Percentiles rank a stretch among this genome's conserved stretches.
phyloP scores from a whole-genome alignment of 2,329 filamentous ascomycete species.

The Aureobasidium sp. region DNA sequence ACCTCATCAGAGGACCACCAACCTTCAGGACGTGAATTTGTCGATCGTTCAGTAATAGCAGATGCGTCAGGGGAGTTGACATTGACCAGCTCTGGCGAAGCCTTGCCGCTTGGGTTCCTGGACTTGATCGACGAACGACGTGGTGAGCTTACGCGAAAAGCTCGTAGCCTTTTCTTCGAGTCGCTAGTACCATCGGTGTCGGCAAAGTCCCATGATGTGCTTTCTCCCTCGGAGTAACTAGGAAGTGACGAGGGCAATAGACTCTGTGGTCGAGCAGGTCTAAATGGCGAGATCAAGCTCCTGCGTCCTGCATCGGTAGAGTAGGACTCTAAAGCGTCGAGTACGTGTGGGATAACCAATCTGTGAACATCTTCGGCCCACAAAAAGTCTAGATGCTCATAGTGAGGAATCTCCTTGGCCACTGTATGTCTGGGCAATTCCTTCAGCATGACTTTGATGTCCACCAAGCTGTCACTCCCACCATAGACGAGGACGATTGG shows the following conservation, averaged over 20 bases:
- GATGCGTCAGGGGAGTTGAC: constrained; percentile 7
- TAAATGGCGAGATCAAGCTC: constrained; percentile 5
- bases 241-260: constrained; percentile 12
- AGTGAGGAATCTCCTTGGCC: constrained; percentile 80
- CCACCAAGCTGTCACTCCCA: constrained; percentile 85
- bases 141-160: neutral
- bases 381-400: constrained; percentile 93
- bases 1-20: constrained; percentile 16
- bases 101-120: neutral
- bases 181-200: constrained; percentile 6
- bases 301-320: constrained; percentile 21
- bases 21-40: constrained; percentile 15
- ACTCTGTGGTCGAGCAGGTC: constrained; percentile 13
- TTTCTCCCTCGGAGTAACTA: constrained; percentile 17
- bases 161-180: neutral
- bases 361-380: constrained; percentile 83
- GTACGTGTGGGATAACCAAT: constrained; percentile 85
- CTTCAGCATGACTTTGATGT: constrained; percentile 86
- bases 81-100: neutral
- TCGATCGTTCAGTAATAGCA: constrained; percentile 11
- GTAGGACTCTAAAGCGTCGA: constrained; percentile 74
- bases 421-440: constrained; percentile 80
- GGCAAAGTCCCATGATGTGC: constrained; percentile 4
- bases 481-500: constrained; percentile 92
- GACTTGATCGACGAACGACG: neutral